phyloP scores from a whole-genome alignment of 441 rosid species.

The Capsella rubella region DNA sequence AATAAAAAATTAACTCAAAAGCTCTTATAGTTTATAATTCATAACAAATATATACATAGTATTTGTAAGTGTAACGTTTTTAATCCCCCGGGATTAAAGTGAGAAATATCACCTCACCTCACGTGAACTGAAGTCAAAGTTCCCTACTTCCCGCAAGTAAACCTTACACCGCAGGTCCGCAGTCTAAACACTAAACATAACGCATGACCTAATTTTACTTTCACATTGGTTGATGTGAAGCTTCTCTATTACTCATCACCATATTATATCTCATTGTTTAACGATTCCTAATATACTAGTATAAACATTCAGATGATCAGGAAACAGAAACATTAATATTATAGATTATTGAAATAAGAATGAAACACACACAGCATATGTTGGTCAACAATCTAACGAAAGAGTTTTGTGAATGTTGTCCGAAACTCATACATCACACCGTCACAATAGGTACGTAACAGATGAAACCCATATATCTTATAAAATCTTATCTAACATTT shows the following conservation, averaged over 20 bases:
- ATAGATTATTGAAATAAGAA: slow-evolving; percentile 17
- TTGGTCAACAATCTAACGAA: slow-evolving; percentile 30
- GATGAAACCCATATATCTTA: slow-evolving; percentile 37
- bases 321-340: slow-evolving; percentile 17
- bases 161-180: slow-evolving; percentile 38
- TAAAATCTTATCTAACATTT: slow-evolving; percentile 29
- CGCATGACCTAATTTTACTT: slow-evolving; percentile 45
- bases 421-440: slow-evolving; percentile 40
- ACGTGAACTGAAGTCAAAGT: slow-evolving; percentile 41
- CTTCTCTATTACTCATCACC: slow-evolving; percentile 42
- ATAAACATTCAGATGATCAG: slow-evolving; percentile 11
- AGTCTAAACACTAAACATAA: slow-evolving; percentile 43
- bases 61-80: slow-evolving; percentile 39
- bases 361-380: slow-evolving; percentile 36
- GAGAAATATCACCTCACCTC: slow-evolving; percentile 33
- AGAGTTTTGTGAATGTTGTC: slow-evolving; percentile 36
- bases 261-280: slow-evolving; percentile 15
- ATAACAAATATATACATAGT: too few species aligned
- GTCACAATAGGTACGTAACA: slow-evolving; percentile 29
- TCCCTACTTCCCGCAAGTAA: slow-evolving; percentile 44
- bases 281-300: neutral
- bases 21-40: too few species aligned
- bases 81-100: slow-evolving; percentile 29
- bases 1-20: too few species aligned
- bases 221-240: slow-evolving; percentile 37